Base-by-base conservation (phyloP, 1,284 basidiomycete species). In the Anthracocystis setariae region DNA sequence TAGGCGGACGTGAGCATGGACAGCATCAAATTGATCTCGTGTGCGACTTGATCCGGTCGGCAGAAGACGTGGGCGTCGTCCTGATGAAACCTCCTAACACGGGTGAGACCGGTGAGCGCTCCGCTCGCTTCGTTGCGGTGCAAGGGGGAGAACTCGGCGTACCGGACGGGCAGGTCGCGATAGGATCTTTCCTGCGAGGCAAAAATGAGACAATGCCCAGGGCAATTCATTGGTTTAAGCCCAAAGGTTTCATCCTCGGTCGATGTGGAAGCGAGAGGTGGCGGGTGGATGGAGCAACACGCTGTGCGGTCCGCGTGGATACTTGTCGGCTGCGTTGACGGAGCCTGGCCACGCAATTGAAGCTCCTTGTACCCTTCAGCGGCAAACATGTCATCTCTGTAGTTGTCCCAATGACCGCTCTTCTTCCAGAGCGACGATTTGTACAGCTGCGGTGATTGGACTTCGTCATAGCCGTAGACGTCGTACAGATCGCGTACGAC, bases 1-100 rank as follows among this genome's bases (percentile, higher is more conserved):
- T 82, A 82, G 0, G 80, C 81, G 3, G 66, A 62, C 5, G 78
- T 59, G 23, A 82, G 74, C 81, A 82, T 82, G n/a, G 54, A 37
- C 3, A 82, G 67, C 81, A 82, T 82, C 10, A 55, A 48, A 24
- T 67, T 45, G 50, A 82, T 82, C 51, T 82, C 80, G 3, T 7
- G 18, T 0, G 55, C 42, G 2, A 82, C 74, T 42, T 82, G 80
- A 9, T 68, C 60, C 2, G 77, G 76, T 8, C 68, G 53, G 46
- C 80, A 82, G 43, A 82, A 82, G 10, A 82, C 80, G 55, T 82
- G 80, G n/a, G 80, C 80, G 25, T 82, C 80, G 45, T 82, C 80
- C 47, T 82, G 80, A 39, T 79, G 79, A 46, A 82, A 82, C 10
- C 80, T 49, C 3, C 80, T 51, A 1, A 82, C 80, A 10, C 80